These are phyloP conservation scores for Incumbomyces lentus DNA, from an alignment of 2,329 filamentous ascomycete genomes.

Conservation along the genomic window DNA sequence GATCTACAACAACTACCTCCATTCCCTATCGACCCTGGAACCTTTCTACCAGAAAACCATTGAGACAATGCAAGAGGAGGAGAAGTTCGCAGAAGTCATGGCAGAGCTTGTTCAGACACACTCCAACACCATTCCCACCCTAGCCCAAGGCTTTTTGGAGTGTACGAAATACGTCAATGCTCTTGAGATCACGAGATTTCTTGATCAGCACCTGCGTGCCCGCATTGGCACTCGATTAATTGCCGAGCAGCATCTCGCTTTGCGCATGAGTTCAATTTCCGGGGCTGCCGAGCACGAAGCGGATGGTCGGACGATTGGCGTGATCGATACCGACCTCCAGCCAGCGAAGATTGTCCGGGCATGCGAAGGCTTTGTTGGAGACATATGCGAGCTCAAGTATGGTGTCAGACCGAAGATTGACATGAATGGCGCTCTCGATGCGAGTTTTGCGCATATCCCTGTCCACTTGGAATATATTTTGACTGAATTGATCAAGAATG, in stretches of 20 bases:
- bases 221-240: slow-evolving; percentile 89
- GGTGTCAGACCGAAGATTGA: slow-evolving; percentile 71
- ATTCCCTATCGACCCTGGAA: slow-evolving; percentile 80
- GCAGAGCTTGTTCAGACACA: slow-evolving; percentile 94
- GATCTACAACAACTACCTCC: slow-evolving; percentile 93
- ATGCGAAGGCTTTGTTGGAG: slow-evolving; percentile 83
- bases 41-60: slow-evolving; percentile 69
- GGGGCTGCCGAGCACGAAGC: slow-evolving; percentile 44
- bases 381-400: slow-evolving; percentile 95
- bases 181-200: slow-evolving; percentile 73
- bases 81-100: slow-evolving; percentile 82
- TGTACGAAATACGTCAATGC: slow-evolving; percentile 81
- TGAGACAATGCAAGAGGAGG: slow-evolving; percentile 72
- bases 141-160: slow-evolving; percentile 87
- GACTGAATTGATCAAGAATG: slow-evolving; percentile 92
- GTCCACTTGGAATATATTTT: slow-evolving; percentile 97
- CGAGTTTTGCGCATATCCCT: slow-evolving; percentile 87
- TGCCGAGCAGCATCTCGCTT: slow-evolving; percentile 89
- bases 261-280: slow-evolving; percentile 66
- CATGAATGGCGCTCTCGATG: slow-evolving; percentile 75
- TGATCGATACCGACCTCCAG: slow-evolving; percentile 82
- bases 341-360: slow-evolving; percentile 71
- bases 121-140: slow-evolving; percentile 82
- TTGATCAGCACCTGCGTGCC: slow-evolving; percentile 87
- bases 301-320: slow-evolving; percentile 66